Conservation (phyloP, 345 rosid genomes). For the Sisymbrium irio region DNA sequence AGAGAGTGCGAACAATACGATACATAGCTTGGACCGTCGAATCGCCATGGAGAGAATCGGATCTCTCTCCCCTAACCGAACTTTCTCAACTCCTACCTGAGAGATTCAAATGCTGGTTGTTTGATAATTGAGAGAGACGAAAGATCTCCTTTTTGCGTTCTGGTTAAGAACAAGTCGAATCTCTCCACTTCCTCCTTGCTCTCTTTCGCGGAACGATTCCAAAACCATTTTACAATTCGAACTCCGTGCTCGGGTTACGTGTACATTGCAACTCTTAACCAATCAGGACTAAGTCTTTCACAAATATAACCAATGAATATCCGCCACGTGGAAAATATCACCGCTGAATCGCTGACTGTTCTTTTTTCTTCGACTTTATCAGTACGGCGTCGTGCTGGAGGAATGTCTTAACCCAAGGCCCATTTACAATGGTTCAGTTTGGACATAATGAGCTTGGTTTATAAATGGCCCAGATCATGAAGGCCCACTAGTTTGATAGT, state of each 20-base stretch:
- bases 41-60: slow-evolving; percentile 61
- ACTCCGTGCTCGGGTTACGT: slow-evolving; percentile 18
- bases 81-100: slow-evolving; percentile 6
- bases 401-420: too few species aligned
- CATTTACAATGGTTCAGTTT: background rate
- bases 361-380: background rate
- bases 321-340: slow-evolving; percentile 6
- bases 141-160: slow-evolving; percentile 2
- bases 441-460: background rate
- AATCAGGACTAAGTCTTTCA: slow-evolving; percentile 30
- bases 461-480: background rate
- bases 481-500: background rate
- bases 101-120: background rate
- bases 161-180: too few species aligned
- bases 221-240: slow-evolving; percentile 12
- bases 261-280: slow-evolving; percentile 19
- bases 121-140: background rate
- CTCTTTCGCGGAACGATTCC: slow-evolving; percentile 27
- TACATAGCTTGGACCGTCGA: slow-evolving; percentile 42
- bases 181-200: background rate
- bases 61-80: slow-evolving; percentile 43
- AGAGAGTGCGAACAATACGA: slow-evolving; percentile 53
- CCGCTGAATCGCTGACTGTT: slow-evolving; percentile 13
- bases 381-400: background rate
- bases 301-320: background rate